Conservation (phyloP, 176 grass and related monocot species). For the Hsuehochloa calcarea region DNA sequence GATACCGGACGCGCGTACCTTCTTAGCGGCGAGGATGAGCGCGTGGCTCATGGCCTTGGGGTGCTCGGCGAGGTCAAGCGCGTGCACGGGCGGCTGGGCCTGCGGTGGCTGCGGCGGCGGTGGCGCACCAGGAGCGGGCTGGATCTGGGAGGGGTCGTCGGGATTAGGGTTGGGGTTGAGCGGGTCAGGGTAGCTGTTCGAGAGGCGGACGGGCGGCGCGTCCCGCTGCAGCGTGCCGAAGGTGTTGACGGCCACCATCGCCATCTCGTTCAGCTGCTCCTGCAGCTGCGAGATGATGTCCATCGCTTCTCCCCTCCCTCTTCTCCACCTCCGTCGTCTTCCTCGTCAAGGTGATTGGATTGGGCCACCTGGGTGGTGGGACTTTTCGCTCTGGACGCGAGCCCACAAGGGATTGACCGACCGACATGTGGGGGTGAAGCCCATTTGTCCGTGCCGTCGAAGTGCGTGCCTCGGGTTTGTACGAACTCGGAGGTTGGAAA, state of each 20-base stretch:
- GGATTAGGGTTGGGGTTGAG: conserved; percentile 45
- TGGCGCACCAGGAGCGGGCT: conserved; percentile 5
- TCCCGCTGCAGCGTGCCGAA: conserved; percentile 93
- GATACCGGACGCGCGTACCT: conserved; percentile 37
- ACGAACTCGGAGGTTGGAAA: too few species aligned
- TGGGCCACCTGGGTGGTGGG: too few species aligned
- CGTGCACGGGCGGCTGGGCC: conserved; percentile 23
- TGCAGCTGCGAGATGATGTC: conserved; percentile 97
- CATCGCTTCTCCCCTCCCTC: conserved; percentile 32
- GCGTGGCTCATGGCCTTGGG: conserved; percentile 86
- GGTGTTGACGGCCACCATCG: conserved; percentile 80
- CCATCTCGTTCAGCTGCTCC: conserved; percentile 82
- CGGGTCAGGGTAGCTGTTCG: conserved; percentile 80
- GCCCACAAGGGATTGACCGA: too few species aligned
- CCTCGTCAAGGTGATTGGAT: neutral
- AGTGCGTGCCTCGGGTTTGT: too few species aligned
- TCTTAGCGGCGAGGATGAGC: conserved; percentile 86
- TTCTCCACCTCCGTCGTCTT: too few species aligned
- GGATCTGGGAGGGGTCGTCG: conserved; percentile 33
- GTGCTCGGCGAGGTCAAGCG: conserved; percentile 57
- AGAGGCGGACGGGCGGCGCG: conserved; percentile 81
- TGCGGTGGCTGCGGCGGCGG: neutral
- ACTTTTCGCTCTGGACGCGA: too few species aligned
- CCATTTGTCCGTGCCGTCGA: too few species aligned
- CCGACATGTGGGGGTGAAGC: too few species aligned